A percentile compares a stretch with the other conserved stretches of the same genome.
These are phyloP conservation scores for Ophidiomyces ophidiicola DNA, from an alignment of 2,329 filamentous ascomycete genomes.

Conservation along the genomic window DNA sequence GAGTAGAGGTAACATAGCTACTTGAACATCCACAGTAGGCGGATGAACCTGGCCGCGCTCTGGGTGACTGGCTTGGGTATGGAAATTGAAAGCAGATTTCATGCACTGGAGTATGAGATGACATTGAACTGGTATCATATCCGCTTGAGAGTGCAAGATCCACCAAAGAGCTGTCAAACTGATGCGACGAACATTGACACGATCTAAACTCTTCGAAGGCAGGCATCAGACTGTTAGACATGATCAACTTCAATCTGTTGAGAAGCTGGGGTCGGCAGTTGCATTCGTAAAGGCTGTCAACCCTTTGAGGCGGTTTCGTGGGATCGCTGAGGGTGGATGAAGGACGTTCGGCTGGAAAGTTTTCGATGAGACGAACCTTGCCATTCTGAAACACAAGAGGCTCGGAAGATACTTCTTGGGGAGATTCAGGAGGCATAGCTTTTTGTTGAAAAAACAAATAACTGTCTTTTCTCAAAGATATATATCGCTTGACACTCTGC, in stretches of 20 bases:
- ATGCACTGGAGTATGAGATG: neutral
- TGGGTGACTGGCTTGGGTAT: too few species aligned
- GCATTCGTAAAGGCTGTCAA: neutral
- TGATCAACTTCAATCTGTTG: neutral
- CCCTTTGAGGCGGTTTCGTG: neutral
- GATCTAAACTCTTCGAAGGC: conserved; percentile 2
- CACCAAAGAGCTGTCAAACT: neutral
- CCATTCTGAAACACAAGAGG: too few species aligned
- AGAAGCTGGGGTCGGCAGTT: neutral
- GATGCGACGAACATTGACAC: neutral
- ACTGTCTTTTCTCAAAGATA: too few species aligned
- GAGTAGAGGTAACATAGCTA: too few species aligned
- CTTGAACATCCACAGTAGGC: too few species aligned
- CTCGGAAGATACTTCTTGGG: too few species aligned
- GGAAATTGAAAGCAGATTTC: too few species aligned
- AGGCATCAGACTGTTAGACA: conserved; percentile 1
- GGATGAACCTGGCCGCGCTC: too few species aligned
- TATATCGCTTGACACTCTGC: too few species aligned
- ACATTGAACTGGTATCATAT: conserved; percentile 4
- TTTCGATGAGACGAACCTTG: conserved; percentile 1
- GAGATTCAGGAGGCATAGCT: too few species aligned
- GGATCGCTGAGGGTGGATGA: neutral
- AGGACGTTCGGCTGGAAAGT: neutral
- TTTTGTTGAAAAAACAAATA: too few species aligned
- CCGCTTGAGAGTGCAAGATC: neutral